Evolutionary conservation across 1,284 basidiomycete species (phyloP), one percentile per base, ranked within the genome.

Genomic region (Naganishia sp.): DNA sequence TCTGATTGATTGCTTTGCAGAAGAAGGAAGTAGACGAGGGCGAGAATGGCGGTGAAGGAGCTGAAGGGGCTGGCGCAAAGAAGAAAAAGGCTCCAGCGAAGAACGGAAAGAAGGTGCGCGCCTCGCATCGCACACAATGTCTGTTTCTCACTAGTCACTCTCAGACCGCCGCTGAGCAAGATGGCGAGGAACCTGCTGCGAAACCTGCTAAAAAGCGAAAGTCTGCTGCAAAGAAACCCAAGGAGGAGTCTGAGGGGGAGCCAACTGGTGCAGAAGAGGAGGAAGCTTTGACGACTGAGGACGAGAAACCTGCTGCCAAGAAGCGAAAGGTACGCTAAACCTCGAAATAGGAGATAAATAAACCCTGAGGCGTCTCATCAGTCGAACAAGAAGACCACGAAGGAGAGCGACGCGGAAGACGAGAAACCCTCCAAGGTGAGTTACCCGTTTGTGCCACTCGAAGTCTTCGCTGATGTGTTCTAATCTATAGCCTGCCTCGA

Each of bases 201-300:
- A 50, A 57, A 28, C 21, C 46, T 23, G 39, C 43, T n/a, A 66
- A 61, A 57, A 66, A 57, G 45, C 57, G 57, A 61, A 61, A 61
- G 57, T 46, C 47, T 39, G 18, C 57, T 25, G n/a, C 46, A 32
- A 60, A 43, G 41, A 57, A 50, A 28, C 47, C 57, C 13, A 61
- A 61, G 21, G 57, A 61, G 39, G 57, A 61, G 50, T 61, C 57
- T 0, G 57, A 61, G 39, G n/a, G 31, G 50, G 57, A 61, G 47
- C 31, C 21, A 9, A 17, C 28, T 35, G 35, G 17, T 21, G 32
- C 13, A 15, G 46, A 60, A 17, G 45, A 47, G 35, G 28, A 47
- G 21, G 47, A 50, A 23, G 57, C 57, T 31, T 61, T 61, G 47
- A 61, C 31, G 17, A 61, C 47, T 23, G 57, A 32, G 23, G 61